Evolutionary conservation across 768 basidiomycete species (phyloP).

Genomic region (Trametes cingulata): DNA sequence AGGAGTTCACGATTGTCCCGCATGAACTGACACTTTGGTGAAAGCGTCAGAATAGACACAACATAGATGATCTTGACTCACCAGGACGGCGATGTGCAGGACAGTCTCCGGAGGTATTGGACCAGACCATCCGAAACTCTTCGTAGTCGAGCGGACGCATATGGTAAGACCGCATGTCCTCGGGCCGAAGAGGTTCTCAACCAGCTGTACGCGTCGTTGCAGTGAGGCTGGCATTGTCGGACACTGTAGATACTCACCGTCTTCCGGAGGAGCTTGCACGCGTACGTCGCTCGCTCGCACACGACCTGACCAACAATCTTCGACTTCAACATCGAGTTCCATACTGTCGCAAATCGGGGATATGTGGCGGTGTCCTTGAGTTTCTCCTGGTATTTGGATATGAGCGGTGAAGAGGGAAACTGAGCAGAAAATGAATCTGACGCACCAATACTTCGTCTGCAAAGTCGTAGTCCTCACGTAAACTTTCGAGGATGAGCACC

Average conservation of each 20-base stretch:
- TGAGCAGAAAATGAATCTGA: too few species aligned
- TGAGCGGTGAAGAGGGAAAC: too few species aligned
- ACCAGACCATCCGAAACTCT: too few species aligned
- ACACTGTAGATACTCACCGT: not conserved
- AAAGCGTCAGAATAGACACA: too few species aligned
- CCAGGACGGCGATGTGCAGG: too few species aligned
- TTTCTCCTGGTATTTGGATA: not conserved
- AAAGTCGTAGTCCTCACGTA: not conserved
- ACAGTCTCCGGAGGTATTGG: too few species aligned
- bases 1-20: too few species aligned
- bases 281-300: not conserved
- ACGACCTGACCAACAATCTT: not conserved
- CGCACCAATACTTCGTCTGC: not conserved
- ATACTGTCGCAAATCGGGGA: not conserved
- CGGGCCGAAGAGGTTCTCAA: too few species aligned
- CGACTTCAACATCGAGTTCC: not conserved
- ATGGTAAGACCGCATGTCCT: too few species aligned
- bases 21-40: too few species aligned
- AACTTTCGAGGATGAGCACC: not conserved
- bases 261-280: not conserved
- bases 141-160: too few species aligned
- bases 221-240: not conserved
- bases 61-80: too few species aligned
- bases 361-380: not conserved
- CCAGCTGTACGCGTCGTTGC: not conserved